Evolutionary conservation across 2,329 filamentous ascomycete genomes (phyloP).

Genomic region (Orbilia javanica): DNA sequence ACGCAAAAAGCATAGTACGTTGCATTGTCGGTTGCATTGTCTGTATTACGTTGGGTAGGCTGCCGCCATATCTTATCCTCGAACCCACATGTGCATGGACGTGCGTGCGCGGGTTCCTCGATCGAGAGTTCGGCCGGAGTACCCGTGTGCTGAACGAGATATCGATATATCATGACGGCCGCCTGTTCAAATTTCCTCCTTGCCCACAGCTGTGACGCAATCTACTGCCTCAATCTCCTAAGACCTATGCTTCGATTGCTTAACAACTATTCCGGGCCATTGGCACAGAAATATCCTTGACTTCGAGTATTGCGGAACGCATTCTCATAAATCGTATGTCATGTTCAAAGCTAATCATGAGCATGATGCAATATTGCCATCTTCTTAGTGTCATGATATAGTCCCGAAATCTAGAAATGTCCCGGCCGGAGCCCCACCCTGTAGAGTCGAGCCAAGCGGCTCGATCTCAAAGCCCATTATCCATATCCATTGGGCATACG

Average conservation of each 20-base stretch:
- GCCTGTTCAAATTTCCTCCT: neutral
- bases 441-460: slow-evolving; percentile 10
- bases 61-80: neutral
- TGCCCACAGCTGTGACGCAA: neutral
- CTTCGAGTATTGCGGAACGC: neutral
- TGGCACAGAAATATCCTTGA: neutral
- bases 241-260: neutral
- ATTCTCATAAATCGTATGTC: neutral
- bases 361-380: neutral
- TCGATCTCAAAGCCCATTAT: slow-evolving; percentile 10
- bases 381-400: slow-evolving; percentile 37
- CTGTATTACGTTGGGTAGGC: neutral
- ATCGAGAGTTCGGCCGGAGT: neutral
- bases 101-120: too few species aligned
- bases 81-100: neutral
- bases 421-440: slow-evolving; percentile 32
- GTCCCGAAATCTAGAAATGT: slow-evolving; percentile 11
- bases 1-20: slow-evolving; percentile 23
- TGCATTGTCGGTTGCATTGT: neutral
- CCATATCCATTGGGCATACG: slow-evolving; percentile 37
- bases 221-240: neutral
- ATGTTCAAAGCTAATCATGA: slow-evolving; percentile 3
- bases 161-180: neutral
- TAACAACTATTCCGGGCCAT: neutral
- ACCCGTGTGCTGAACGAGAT: too few species aligned